Evolutionary conservation across 129 eudicot genomes (phyloP), one percentile per base, ranked within the genome.

Genomic region (Tanacetum coccineum): DNA sequence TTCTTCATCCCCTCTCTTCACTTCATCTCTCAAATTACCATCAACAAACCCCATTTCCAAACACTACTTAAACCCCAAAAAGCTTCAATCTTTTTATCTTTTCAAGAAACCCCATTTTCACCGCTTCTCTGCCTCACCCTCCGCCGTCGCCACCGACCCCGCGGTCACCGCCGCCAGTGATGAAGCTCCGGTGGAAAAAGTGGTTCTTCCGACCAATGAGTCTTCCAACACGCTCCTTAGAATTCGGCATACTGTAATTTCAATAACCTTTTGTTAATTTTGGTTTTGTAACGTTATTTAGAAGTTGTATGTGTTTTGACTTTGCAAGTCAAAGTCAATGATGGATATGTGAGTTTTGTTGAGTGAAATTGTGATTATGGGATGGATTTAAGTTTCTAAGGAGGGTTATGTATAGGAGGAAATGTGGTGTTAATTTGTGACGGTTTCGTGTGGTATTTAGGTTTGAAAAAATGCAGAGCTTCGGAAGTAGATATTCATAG

Each of bases 171-270:
- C n/a, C n/a, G n/a, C n/a, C n/a, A n/a, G n/a, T n/a, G n/a, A n/a
- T n/a, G 74, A 66, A 10, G 80, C 68, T n/a, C 65, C 66, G 19
- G 71, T 63, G 50, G 88, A 79, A 32, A 84, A 40, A 79, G 58
- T 89, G 1, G 87, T 82, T 10, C 95, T 94, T 58, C 99, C 99
- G 2, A 89, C 95, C 4, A 89, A 89, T 71, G 78, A 89, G 20
- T 94, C 97, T 9, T 94, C 99, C 9, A 79, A 73, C 50, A 54
- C 57, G 50, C 97, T 94, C 60, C 85, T 94, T 30, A 77, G 83
- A 64, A 87, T 94, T 73, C 99, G 99, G 62, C 99, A 94, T 75
- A 86, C 99, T 20, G 99, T 94, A 83, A 71, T 21, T 59, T 6
- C 13, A 42, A 48, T 13, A n/a, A 53, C 62, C 21, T 11, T 17